These are phyloP conservation scores for Paecilomyces sp. DNA, from an alignment of 2,329 filamentous ascomycete species.

Conservation along the genomic window DNA sequence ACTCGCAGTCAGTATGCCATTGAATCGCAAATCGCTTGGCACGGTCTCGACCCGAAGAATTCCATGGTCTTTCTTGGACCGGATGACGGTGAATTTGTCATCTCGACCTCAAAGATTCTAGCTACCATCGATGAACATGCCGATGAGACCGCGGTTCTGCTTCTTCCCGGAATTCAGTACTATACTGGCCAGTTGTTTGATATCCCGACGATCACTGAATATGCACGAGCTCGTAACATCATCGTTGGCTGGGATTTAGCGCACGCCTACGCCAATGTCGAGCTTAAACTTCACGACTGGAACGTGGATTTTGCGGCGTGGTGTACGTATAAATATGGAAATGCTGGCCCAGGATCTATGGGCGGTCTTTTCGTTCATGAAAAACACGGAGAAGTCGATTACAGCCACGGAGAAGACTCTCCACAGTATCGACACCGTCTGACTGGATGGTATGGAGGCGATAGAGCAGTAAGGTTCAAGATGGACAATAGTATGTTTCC, in stretches of 20 bases:
- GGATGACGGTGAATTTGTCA: conserved; percentile 46
- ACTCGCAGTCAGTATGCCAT: conserved; percentile 59
- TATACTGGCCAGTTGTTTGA: conserved; percentile 85
- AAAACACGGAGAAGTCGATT: conserved; percentile 49
- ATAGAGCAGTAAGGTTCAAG: conserved; percentile 66
- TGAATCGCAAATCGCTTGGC: conserved; percentile 68
- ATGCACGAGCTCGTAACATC: conserved; percentile 64
- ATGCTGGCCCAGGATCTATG: conserved; percentile 73
- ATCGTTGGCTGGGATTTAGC: conserved; percentile 79
- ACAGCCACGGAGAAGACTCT: conserved; percentile 32
- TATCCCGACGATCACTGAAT: conserved; percentile 66
- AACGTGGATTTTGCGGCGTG: conserved; percentile 82
- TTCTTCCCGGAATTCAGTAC: conserved; percentile 83
- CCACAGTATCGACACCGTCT: conserved; percentile 58
- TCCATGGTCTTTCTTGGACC: conserved; percentile 70
- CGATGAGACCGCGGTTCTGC: conserved; percentile 62
- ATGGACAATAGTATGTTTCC: conserved; percentile 60
- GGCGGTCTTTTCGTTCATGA: conserved; percentile 74
- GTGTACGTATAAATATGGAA: conserved; percentile 94
- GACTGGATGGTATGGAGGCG: conserved; percentile 77
- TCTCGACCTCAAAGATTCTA: conserved; percentile 65
- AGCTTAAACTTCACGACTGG: conserved; percentile 74
- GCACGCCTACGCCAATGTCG: conserved; percentile 76
- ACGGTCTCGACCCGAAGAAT: conserved; percentile 56
- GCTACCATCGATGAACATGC: conserved; percentile 67